A percentile compares a stretch with the other conserved stretches of the same genome.
Conservation (phyloP, 2,329 filamentous ascomycete species). For the Talaromyces funiculosus region DNA sequence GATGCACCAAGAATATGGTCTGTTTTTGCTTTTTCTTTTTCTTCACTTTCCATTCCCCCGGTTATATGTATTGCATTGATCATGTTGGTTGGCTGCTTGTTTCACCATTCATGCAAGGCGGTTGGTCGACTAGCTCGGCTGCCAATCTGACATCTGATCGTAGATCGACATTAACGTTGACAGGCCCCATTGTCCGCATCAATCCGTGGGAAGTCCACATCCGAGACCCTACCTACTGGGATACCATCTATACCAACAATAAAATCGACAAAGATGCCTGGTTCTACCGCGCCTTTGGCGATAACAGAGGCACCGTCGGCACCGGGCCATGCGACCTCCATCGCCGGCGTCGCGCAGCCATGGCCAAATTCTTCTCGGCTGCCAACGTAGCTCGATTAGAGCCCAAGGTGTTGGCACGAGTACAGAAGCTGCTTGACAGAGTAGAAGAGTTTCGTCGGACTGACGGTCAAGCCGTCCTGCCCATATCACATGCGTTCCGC, state of each 20-base stretch:
- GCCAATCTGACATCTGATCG: not conserved
- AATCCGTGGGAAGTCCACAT: conserved; percentile 35
- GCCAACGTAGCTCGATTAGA: conserved; percentile 32
- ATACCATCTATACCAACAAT: conserved; percentile 25
- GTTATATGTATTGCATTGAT: too few species aligned
- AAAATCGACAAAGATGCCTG: conserved; percentile 15
- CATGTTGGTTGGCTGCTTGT: not conserved
- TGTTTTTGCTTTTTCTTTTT: conserved; percentile 1
- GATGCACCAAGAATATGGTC: conserved; percentile 25
- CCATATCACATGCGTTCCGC: conserved; percentile 14
- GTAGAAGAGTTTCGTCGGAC: conserved; percentile 5
- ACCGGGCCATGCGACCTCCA: conserved; percentile 29
- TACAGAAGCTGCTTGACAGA: conserved; percentile 17
- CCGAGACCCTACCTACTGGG: conserved; percentile 28
- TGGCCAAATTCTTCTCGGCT: conserved; percentile 44
- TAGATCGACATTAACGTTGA: not conserved
- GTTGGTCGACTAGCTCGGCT: not conserved
- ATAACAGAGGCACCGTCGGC: conserved; percentile 15
- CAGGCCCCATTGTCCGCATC: conserved; percentile 34
- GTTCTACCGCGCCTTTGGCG: conserved; percentile 15
- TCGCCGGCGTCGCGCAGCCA: conserved; percentile 34
- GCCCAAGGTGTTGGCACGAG: conserved; percentile 28
- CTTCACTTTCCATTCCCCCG: not conserved
- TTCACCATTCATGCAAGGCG: not conserved
- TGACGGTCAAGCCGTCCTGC: not conserved